Conservation (phyloP, 2,329 filamentous ascomycete species). For the Calonectria ilicicola region DNA sequence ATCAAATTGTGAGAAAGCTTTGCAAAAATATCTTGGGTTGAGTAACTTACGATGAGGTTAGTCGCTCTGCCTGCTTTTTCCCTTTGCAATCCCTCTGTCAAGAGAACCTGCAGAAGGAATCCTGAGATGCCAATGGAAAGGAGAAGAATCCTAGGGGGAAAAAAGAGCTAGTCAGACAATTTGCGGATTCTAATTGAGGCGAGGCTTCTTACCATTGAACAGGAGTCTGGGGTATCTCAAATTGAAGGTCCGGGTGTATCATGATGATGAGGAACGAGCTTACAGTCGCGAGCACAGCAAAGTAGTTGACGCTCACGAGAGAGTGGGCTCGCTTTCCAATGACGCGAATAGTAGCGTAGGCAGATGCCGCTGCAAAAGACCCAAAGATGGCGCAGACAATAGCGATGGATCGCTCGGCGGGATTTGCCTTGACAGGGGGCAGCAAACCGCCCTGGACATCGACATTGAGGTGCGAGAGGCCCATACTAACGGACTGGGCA, state of each 20-base stretch:
- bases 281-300: conserved; percentile 74
- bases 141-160: conserved; percentile 69
- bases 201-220: conserved; percentile 41
- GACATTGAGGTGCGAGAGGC: conserved; percentile 12
- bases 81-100: conserved; percentile 79
- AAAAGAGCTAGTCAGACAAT: neutral
- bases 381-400: conserved; percentile 76
- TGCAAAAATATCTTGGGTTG: accelerated
- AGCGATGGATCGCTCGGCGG: conserved; percentile 73
- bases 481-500: neutral
- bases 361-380: conserved; percentile 75
- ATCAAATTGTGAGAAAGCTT: conserved; percentile 27
- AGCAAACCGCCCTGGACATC: conserved; percentile 38
- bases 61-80: conserved; percentile 64
- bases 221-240: conserved; percentile 48
- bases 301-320: conserved; percentile 83
- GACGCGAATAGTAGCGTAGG: conserved; percentile 79
- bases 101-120: conserved; percentile 82
- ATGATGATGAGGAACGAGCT: conserved; percentile 72
- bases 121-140: conserved; percentile 75
- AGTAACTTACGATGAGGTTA: conserved; percentile 44
- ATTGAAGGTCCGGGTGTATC: conserved; percentile 53
- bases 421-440: conserved; percentile 54
- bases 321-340: conserved; percentile 82
- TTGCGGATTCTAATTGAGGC: accelerated